Conservation (phyloP, 2,329 filamentous ascomycete genomes). For the Hortaea sp. region DNA sequence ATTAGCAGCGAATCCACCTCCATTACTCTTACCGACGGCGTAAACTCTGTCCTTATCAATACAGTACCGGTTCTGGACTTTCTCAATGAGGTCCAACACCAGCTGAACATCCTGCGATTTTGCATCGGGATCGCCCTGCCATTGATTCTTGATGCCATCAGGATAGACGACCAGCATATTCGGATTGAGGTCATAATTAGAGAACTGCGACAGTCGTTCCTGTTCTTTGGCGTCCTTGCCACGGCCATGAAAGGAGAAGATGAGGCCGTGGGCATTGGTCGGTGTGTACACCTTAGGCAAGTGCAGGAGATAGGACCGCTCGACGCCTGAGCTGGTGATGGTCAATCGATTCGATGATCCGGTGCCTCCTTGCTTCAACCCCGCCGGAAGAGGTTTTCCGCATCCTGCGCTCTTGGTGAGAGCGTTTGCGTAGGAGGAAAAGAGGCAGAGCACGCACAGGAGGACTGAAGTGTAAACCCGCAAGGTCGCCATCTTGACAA, state of each 20-base stretch:
- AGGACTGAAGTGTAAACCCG: background rate
- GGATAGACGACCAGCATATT: constrained; percentile 38
- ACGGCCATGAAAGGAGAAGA: constrained; percentile 40
- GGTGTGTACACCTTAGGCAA: constrained; percentile 31
- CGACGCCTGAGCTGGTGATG: constrained; percentile 8
- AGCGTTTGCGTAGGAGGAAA: background rate
- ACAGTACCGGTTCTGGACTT: constrained; percentile 32
- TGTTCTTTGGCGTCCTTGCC: constrained; percentile 27
- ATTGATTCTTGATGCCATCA: constrained; percentile 28
- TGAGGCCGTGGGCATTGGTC: constrained; percentile 29
- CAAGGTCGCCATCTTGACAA: background rate
- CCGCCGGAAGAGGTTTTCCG: constrained; percentile 9
- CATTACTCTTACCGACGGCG: constrained; percentile 43
- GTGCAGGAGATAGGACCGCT: constrained; percentile 29
- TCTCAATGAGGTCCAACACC: constrained; percentile 32
- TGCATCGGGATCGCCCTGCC: constrained; percentile 35
- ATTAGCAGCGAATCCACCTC: constrained; percentile 38
- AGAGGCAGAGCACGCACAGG: background rate
- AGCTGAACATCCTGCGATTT: constrained; percentile 33
- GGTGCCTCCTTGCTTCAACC: constrained; percentile 11
- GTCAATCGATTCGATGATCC: constrained; percentile 13
- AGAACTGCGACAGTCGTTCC: constrained; percentile 35
- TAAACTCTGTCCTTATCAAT: constrained; percentile 36
- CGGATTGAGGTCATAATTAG: constrained; percentile 34
- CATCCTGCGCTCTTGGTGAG: constrained; percentile 11